Conservation (phyloP, 352 stramenopile species). For the Pythium dissimile region DNA sequence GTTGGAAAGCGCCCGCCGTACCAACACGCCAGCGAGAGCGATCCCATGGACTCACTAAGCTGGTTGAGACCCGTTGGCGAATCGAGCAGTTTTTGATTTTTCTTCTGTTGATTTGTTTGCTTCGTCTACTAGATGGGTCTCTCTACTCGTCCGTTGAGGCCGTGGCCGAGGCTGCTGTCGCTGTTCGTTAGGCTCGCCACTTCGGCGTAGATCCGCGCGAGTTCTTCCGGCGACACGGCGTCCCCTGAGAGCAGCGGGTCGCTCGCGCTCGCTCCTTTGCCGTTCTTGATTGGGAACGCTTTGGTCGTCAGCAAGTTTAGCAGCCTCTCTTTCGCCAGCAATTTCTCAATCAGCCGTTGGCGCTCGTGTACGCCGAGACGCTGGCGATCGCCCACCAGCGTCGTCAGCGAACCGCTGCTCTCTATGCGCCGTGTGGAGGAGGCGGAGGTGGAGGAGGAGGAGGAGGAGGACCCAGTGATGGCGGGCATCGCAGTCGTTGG, state of each 20-base stretch:
- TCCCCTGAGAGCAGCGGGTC: conserved; percentile 44
- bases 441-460: too few relatives aligned
- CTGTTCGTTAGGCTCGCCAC: conserved; percentile 15
- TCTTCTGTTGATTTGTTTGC: conserved; percentile 13
- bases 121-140: too few relatives aligned
- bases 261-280: conserved; percentile 21
- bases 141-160: too few relatives aligned
- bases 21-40: too few relatives aligned
- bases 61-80: too few relatives aligned
- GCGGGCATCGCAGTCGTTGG: conserved; percentile 11
- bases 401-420: conserved; percentile 10
- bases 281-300: conserved; percentile 52
- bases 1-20: too few relatives aligned
- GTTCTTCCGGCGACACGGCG: conserved; percentile 41
- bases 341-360: conserved; percentile 69
- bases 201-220: conserved; percentile 41
- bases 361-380: conserved; percentile 44
- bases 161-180: neutral
- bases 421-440: conserved; percentile 4
- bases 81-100: neutral
- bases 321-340: conserved; percentile 82
- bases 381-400: conserved; percentile 13
- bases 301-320: conserved; percentile 76
- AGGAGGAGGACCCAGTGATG: neutral
- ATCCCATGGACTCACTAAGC: too few relatives aligned